These are phyloP conservation scores for Centella asiatica DNA, from an alignment of 129 eudicot species.

Conservation along the genomic window DNA sequence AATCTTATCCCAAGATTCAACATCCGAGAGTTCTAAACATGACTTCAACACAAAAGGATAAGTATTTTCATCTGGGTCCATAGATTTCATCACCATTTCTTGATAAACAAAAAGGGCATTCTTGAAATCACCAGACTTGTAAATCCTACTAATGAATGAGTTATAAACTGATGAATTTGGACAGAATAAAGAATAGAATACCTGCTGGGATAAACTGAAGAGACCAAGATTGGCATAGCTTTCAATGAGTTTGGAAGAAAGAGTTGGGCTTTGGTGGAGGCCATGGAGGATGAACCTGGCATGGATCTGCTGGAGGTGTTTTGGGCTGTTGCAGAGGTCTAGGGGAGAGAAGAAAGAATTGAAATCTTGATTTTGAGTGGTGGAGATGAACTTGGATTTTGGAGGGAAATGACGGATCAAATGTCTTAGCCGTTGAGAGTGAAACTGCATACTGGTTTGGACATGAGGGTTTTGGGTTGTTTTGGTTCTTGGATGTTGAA, in stretches of 20 bases:
- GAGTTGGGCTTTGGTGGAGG: slow-evolving; percentile 21
- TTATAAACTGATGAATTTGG: slow-evolving; percentile 7
- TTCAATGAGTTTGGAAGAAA: slow-evolving; percentile 21
- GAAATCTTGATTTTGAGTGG: slow-evolving; percentile 4
- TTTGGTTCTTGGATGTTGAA: too few species aligned
- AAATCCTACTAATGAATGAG: slow-evolving; percentile 1
- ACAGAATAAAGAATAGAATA: slow-evolving; percentile 9
- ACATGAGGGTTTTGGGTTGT: too few species aligned
- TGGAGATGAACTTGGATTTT: slow-evolving; percentile 9
- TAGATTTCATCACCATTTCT: slow-evolving; percentile 18
- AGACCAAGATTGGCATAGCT: slow-evolving; percentile 17
- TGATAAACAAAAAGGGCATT: slow-evolving; percentile 16
- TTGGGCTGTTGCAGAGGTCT: slow-evolving; percentile 23
- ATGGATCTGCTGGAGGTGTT: slow-evolving; percentile 26
- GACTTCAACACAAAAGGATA: slow-evolving; percentile 20
- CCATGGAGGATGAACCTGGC: slow-evolving; percentile 27
- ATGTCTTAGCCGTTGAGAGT: slow-evolving; percentile 12
- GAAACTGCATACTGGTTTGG: slow-evolving; percentile 7
- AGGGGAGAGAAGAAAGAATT: slow-evolving; percentile 9
- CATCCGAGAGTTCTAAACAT: slow-evolving; percentile 6
- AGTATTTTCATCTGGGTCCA: slow-evolving; percentile 18
- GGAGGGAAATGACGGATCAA: slow-evolving; percentile 19
- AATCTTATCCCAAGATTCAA: slow-evolving; percentile 8
- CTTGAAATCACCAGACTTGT: slow-evolving; percentile 13
- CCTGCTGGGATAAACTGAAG: slow-evolving; percentile 12